A percentile compares a stretch with the other conserved stretches of the same genome.
phyloP scores from a whole-genome alignment of 2,329 filamentous ascomycete genomes.

The Mycocentrospora acerina region DNA sequence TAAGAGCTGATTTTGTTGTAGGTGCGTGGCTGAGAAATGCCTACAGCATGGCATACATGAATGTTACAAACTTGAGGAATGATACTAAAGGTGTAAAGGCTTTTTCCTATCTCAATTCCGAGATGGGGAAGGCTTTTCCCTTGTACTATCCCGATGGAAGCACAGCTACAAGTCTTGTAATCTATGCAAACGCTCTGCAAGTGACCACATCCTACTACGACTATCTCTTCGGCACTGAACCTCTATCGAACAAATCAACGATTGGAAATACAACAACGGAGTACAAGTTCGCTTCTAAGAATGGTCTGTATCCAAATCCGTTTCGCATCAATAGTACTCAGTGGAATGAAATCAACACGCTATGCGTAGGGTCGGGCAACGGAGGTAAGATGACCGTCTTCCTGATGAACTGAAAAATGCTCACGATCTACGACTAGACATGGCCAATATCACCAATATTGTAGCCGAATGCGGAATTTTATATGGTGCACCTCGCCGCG shows the following conservation, averaged over 20 bases:
- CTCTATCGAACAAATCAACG: constrained; percentile 5
- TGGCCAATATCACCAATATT: constrained; percentile 48
- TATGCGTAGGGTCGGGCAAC: not conserved
- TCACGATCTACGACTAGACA: constrained; percentile 31
- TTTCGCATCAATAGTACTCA: constrained; percentile 2
- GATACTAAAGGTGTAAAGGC: constrained; percentile 13
- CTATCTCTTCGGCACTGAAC: constrained; percentile 1
- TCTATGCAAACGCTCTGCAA: constrained; percentile 1
- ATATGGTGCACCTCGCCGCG: constrained; percentile 42
- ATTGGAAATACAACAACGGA: constrained; percentile 2
- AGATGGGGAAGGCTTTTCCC: constrained; percentile 39
- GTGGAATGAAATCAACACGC: not conserved
- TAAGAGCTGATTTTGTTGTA: too few species aligned
- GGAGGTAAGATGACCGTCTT: not conserved
- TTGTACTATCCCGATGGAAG: constrained; percentile 10
- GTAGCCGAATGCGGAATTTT: constrained; percentile 45
- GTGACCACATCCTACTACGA: not conserved
- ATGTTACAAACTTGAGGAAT: constrained; percentile 36
- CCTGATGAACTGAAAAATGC: constrained; percentile 24
- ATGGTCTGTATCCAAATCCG: constrained; percentile 7
- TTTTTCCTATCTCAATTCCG: constrained; percentile 44
- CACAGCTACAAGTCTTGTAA: not conserved
- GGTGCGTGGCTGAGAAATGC: constrained; percentile 3
- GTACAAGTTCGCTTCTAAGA: constrained; percentile 1
- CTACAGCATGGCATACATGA: constrained; percentile 44